Evolutionary conservation across 2,329 filamentous ascomycete species (phyloP), one percentile per base, ranked within the genome.

Genomic region (Trichoderma sp.): DNA sequence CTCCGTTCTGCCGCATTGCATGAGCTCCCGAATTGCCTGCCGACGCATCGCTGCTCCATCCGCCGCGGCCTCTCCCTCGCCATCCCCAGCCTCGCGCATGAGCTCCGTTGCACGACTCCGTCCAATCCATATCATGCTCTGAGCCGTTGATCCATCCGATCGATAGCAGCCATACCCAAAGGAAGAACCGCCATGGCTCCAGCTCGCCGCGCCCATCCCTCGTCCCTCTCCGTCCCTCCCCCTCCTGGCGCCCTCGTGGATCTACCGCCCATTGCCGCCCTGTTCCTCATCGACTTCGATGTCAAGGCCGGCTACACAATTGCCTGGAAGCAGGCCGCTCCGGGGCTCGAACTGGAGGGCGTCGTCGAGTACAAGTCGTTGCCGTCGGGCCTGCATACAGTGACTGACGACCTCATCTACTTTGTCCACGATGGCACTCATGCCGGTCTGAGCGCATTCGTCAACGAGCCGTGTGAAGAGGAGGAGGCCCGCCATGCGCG

Each of bases 331-430:
- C 88, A 86, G 69, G 86, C 89, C 14, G 78, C 87, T 1, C 82
- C 87, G 15, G 88, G 86, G 56, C 83, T 94, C 78, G 83, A 85
- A 77, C 85, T 98, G 56, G 91, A 96, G 71, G 92, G 92, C 63
- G 88, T 90, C 26, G 92, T 97, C 72, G 95, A 99, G 78, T 99
- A 93, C 84, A 98, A 97, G 79, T 96, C 92, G 67, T 84, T 99
- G 54, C 95, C 95, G 2, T 98, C 94, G 0, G 95, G 95, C 26
- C 78, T 97, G 57, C 95, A 99, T 78, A 90, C 92, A 65, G 92
- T 98, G 21, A 82, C 89, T 39, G 88, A 93, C 69, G 95, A 99
- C 77, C 82, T 98, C 59, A 91, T 93, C 72, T 99, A 98, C 81
- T 99, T 98, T 76, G 88, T 96, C 50, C 93, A 98, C 74, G 89